Base-by-base conservation (phyloP, 331 rosid genomes). In the Telfairia occidentalis region DNA sequence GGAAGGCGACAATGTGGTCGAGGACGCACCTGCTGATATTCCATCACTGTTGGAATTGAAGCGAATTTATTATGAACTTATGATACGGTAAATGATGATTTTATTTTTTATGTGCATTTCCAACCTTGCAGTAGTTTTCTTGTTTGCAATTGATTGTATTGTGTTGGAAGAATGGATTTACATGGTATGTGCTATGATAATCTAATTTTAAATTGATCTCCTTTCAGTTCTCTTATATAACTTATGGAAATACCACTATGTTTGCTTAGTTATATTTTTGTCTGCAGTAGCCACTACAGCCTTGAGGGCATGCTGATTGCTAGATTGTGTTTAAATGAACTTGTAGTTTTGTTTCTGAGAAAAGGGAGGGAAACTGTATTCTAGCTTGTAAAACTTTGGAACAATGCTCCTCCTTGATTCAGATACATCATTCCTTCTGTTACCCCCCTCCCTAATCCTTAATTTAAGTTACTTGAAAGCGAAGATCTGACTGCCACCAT, bases 1-100 rank as follows among this genome's bases (percentile, higher is more conserved):
- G 79, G 95, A 89, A 83, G 97, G 97, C 5, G 98, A 94, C 74
- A 84, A 67, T 83, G 24, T 94, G 24, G 91, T 94, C 53, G 98
- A 89, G 81, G 98, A 89, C 84, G 83, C 97, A 80, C 89, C 96
- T 37, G 96, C 90, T 71, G 98, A 91, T 85, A 86, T 88, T 78
- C 97, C 97, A 53, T 88, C 97, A 8, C 78, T 94, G 65, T 72
- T 86, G 85, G 97, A 91, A 82, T 81, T 91, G 86, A 94, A 94
- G 86, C 87, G 89, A 63, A 89, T 91, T 77, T 94, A 89, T 75
- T 88, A 91, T 73, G 97, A 94, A 77, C 79, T 89, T 71, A 91
- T 94, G 98, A 94, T 94, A 78, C 69, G 97, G 97, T 92, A 78
- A 65, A 52, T 75, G 42, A 43, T 45, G 78, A 70, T 28, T 55